Base-by-base conservation (phyloP, 495 filamentous ascomycete species). In the Penicillium steckii region DNA sequence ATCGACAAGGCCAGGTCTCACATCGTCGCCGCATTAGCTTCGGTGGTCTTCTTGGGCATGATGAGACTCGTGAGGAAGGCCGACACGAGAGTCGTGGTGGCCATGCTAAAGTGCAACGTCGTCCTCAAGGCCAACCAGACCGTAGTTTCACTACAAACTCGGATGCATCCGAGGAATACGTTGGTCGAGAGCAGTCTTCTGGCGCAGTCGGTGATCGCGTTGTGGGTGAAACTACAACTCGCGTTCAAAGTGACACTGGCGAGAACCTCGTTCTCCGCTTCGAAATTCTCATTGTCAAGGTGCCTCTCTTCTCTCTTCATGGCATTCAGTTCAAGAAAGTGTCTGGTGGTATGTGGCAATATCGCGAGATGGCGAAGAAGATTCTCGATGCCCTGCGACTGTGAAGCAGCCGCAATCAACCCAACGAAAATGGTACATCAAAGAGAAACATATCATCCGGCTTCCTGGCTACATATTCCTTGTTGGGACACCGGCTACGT, bases 241-340 rank as follows among this genome's bases (percentile, higher is more conserved):
- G 90, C 46, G 89, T 95, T 6, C 89, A 95, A 62, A 91, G 82
- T 55, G 91, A 95, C 55, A 75, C 92, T 17, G 91, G 90, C 2
- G 84, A 82, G 27, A 89, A 82, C 56, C 80, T 95, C 76, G 79
- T 88, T 33, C 74, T 99, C 30, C 82, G 86, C 52, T 99, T 99
- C 60, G 94, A 99, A 64, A 96, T 98, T 47, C 82, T 97, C 55
- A 91, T 99, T 53, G 94, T 99, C 53, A 99, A 99, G 75, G 90
- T 99, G 26, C 94, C 94, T 22, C 72, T 99, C 44, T 86, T 99
- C 57, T 89, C 86, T 18, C 70, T 99, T 53, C 92, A 97, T 61
- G 94, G 94, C 35, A 90, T 99, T 44, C 94, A 99, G 69, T 99
- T 99, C 77, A 99, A 99, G 79, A 90, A 93, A 69, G 85, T 97